A percentile compares a stretch with the other conserved stretches of the same genome.
These are phyloP conservation scores for Rhizopogon salebrosus DNA, from an alignment of 768 basidiomycete genomes.

Conservation along the genomic window DNA sequence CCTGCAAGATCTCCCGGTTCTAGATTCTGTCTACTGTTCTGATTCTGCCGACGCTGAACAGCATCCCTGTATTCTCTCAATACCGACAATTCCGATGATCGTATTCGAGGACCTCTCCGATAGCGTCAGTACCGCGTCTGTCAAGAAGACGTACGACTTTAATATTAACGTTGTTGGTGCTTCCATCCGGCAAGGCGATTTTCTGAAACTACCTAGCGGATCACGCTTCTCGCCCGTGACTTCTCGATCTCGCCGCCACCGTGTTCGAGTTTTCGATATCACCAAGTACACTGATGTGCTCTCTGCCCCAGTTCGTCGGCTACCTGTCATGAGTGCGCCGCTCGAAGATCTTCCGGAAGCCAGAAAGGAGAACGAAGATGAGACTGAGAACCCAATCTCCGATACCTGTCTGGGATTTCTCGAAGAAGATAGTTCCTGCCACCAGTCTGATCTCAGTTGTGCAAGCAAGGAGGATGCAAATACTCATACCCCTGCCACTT, in stretches of 20 bases:
- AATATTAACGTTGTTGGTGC: slow-evolving; percentile 2
- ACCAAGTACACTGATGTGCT: not conserved
- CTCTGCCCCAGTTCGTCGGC: not conserved
- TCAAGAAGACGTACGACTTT: slow-evolving; percentile 6
- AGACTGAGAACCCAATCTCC: not conserved
- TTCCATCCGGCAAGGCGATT: slow-evolving; percentile 2
- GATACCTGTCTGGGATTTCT: not conserved
- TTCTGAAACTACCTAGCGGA: slow-evolving; percentile 1
- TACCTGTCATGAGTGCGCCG: not conserved
- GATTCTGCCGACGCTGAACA: slow-evolving; percentile 21
- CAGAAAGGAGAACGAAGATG: not conserved
- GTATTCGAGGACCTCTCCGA: slow-evolving; percentile 12
- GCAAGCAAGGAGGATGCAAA: not conserved
- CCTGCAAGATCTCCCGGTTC: slow-evolving; percentile 2
- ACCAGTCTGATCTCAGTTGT: not conserved
- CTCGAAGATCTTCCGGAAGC: not conserved
- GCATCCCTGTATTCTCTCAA: slow-evolving; percentile 19
- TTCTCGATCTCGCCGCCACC: not conserved
- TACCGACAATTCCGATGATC: slow-evolving; percentile 23
- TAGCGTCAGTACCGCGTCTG: not conserved
- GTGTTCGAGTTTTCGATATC: not conserved
- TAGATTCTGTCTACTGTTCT: slow-evolving; percentile 18
- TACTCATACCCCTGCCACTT: not conserved
- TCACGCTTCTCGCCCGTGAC: not conserved
- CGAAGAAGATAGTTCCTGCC: not conserved